phyloP scores from a whole-genome alignment of 208 protist genomes.

The Acanthamoeba triangularis region DNA sequence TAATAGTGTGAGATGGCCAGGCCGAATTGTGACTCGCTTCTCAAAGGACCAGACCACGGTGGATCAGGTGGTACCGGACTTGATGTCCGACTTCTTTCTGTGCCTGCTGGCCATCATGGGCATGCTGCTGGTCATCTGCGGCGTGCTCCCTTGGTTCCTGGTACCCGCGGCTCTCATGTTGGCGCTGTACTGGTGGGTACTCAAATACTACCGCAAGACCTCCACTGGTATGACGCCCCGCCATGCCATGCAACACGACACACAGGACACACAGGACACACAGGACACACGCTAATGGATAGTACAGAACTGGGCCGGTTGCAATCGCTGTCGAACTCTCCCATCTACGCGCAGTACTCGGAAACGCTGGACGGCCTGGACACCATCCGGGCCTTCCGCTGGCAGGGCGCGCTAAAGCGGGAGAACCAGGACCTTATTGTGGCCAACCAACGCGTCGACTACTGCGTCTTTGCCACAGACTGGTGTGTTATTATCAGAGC shows the following conservation, averaged over 20 bases:
- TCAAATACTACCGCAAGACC: slow-evolving; percentile 51
- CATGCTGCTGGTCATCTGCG: slow-evolving; percentile 30
- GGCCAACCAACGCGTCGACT: slow-evolving; percentile 81
- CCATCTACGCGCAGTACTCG: slow-evolving; percentile 90
- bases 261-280: background rate
- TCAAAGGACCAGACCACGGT: slow-evolving; percentile 94
- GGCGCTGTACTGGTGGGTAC: slow-evolving; percentile 72
- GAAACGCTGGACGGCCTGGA: slow-evolving; percentile 90
- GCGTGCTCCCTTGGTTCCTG: slow-evolving; percentile 68
- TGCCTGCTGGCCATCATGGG: background rate
- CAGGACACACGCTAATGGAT: background rate
- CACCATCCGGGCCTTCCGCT: slow-evolving; percentile 90
- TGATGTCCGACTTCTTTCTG: background rate
- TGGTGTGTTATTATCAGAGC: background rate
- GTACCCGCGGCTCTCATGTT: slow-evolving; percentile 8
- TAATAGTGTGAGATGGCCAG: slow-evolving; percentile 76
- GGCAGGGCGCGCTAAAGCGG: slow-evolving; percentile 56
- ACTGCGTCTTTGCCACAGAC: slow-evolving; percentile 78
- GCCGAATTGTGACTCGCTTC: slow-evolving; percentile 97
- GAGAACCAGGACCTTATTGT: slow-evolving; percentile 75
- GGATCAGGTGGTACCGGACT: slow-evolving; percentile 83
- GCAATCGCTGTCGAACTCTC: slow-evolving; percentile 89
- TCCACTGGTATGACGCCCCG: background rate
- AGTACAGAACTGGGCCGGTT: slow-evolving; percentile 90
- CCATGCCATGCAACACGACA: background rate